phyloP scores from a whole-genome alignment of 352 stramenopile species.

The Pythium oligandrum region DNA sequence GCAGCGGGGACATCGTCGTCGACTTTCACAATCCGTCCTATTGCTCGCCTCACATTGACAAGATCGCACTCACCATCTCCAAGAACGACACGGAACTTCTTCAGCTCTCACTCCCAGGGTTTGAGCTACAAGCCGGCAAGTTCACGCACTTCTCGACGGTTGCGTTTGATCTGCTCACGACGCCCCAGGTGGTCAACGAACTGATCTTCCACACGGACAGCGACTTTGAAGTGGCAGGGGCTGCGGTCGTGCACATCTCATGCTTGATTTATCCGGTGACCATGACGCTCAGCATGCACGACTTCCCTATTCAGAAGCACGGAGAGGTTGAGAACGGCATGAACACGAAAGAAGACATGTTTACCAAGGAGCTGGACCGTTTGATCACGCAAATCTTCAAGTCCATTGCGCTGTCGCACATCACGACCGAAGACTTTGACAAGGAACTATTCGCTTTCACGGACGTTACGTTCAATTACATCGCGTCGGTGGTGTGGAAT shows the following conservation, averaged over 20 bases:
- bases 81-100: conserved; percentile 56
- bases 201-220: conserved; percentile 40
- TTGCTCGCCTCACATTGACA: conserved; percentile 54
- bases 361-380: conserved; percentile 46
- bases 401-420: conserved; percentile 68
- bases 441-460: conserved; percentile 75
- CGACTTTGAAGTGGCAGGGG: conserved; percentile 41
- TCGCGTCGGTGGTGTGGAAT: conserved; percentile 65
- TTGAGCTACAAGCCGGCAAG: conserved; percentile 44
- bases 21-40: conserved; percentile 76
- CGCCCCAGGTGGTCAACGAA: conserved; percentile 37
- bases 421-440: conserved; percentile 53
- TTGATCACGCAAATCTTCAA: conserved; percentile 63
- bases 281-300: conserved; percentile 51
- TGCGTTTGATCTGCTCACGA: conserved; percentile 39
- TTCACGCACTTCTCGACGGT: conserved; percentile 46
- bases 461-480: conserved; percentile 71
- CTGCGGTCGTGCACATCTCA: conserved; percentile 48
- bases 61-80: conserved; percentile 43
- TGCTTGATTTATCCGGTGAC: conserved; percentile 76
- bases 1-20: conserved; percentile 44
- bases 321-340: background rate
- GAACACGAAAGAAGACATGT: conserved; percentile 8
- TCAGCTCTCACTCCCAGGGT: conserved; percentile 37
- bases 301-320: conserved; percentile 22